Base-by-base conservation (phyloP, 1,139 yeast species). In the Kurtzmaniella quercitrusa region DNA sequence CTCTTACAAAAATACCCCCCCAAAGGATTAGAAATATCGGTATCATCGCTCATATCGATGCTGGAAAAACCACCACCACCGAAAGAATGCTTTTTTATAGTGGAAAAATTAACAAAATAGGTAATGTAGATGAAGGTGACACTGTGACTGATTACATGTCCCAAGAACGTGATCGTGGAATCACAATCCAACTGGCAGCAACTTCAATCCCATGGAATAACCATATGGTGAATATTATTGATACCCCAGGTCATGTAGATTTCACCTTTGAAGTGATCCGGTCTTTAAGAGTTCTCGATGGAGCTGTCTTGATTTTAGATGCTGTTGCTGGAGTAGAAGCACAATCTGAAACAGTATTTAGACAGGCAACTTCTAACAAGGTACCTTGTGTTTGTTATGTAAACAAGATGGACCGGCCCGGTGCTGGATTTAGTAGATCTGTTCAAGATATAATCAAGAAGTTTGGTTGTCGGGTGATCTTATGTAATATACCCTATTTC, bases 281-380 rank as follows among this genome's bases (percentile, higher is more conserved):
- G 46, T 84, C 98, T 0, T 74, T 93, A 47, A 74, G 96, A 49
- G 97, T 93, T 1, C 68, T 93, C 15, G 98, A 93, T 63, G 97
- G 98, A 1, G 95, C 91, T 0, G 95, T 93, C 4, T 85, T 96
- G 0, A 87, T 93, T 11, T 66, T 93, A 43, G 99, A 93, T 65
- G 96, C 88, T 0, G 98, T 93, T 3, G 98, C 97, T 1, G 99
- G 98, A 12, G 98, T 93, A 1, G 98, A 93, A 58, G 95, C 98
- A 0, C 98, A 94, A 60, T 93, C 98, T 0, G 97, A 91, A 59
- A 91, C 90, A 58, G 98, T 93, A 1, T 93, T 98, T 98, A 80
- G 77, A 53, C 96, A 91, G 60, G 93, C 97, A 1, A 70, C 69
- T 36, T 77, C 75, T 23, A 70, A 87, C 48, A 64, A 64, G 2